Base-by-base conservation (phyloP, 306 rosid genomes). In the Hylodesmum podocarpum region DNA sequence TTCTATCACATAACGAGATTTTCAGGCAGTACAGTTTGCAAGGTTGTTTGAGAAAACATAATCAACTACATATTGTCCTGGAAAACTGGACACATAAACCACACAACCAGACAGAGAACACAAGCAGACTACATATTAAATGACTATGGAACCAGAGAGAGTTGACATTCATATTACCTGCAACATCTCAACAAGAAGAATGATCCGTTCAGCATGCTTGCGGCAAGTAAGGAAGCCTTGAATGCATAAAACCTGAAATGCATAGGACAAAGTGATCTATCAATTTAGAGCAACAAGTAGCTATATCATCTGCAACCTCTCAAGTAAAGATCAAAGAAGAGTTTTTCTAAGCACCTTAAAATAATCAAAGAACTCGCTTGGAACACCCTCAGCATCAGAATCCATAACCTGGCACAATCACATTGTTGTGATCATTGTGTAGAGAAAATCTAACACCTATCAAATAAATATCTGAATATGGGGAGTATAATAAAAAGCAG, bases 211-310 rank as follows among this genome's bases (percentile, higher is more conserved):
- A 13, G 99, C 99, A 84, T 96, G 99, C 86, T 96, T 96, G 78
- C 98, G 99, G 81, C 99, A 96, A 69, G 99, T 96, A 82, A 96
- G 99, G 90, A 96, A 96, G 65, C 99, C 99, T 91, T 96, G 99
- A 82, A 96, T 96, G 97, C 99, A 96, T 74, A 96, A 87, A 82
- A 96, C 99, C 99, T 96, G 83, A 63, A 87, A 73, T 43, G 69
- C 53, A 57, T 46, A 63, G 39, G 58, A 75, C 76, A 79, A 76
- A 72, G 25, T 54, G 69, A 77, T 46, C 13, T 44, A 57, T 28
- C 63, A 77, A 75, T 50, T 57, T 68, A 78, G 76, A 69, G 53
- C 58, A 54, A 29, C 72, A 12, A 76, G 68, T 41, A 72, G 66
- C 44, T 6, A 41, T 64, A 50, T 50, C 64, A 57, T 72, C 54